Evolutionary conservation across 176 grass and related monocot genomes (phyloP), one percentile per base, ranked within the genome.

Genomic region (Coix lacrymajobi): DNA sequence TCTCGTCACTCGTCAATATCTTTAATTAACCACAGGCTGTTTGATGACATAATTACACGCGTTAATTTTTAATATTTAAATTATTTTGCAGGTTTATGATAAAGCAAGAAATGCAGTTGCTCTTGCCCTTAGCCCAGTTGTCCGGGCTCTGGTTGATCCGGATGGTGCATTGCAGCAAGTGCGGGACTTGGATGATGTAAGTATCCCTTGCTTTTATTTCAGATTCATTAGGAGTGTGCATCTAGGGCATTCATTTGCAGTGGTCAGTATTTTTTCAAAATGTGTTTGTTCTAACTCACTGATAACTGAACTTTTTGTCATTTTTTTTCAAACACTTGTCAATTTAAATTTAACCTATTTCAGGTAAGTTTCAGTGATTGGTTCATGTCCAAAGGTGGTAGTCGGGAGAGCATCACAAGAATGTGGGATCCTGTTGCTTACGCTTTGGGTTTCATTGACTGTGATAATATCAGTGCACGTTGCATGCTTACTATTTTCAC

Each of bases 361-460:
- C 84, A 98, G 95, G 79, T 98, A 76, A 94, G 90, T 87, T 98
- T 98, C 82, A 88, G 79, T 69, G 87, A 95, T 87, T 98, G 96
- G 96, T 98, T 98, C 82, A 81, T 98, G 77, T 95, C 92, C n/a
- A 98, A 90, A 95, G 96, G 96, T 48, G 96, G 96, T 83, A 91
- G 87, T 75, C 89, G 96, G 20, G 79, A 71, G 70, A 98, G 96
- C 82, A 98, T 98, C 38, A 81, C 65, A 44, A 93, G 90, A 87
- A 88, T 98, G 91, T 98, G 96, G 96, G 96, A 98, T 91, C 96
- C 96, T 58, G 96, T 98, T 93, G 96, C 96, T 76, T 98, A 95
- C 49, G 96, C 96, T 81, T 79, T 98, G 75, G 96, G 96, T 80
- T 98, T 98, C 83, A 98, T 98, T 64, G 92, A 98, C 84, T 98